Base-by-base conservation (phyloP, 73 alveolate genomes). In the Tetrahymena borealis region DNA sequence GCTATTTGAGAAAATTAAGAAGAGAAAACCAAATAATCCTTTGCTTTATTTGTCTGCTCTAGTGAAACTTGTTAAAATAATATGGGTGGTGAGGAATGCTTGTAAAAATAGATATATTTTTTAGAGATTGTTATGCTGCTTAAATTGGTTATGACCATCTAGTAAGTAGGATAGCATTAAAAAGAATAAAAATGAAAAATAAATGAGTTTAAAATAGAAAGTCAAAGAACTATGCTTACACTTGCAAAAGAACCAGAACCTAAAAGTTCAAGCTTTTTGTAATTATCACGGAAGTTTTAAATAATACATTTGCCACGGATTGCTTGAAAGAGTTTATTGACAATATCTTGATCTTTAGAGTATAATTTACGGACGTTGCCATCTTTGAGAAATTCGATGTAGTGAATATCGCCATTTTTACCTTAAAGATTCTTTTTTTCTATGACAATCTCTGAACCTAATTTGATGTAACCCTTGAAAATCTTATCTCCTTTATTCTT, bases 211-310 rank as follows among this genome's bases (percentile, higher is more conserved):
- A 10, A 28, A 60, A 60, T 24, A 35, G 31, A 60, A 60, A 7
- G 78, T 3, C 16, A 1, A 60, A 60, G 10, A 60, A 79, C 42
- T 11, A 40, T 93, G 43, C 39, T 79, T 38, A 93, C 95, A 33
- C 93, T 79, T 40, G 95, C 95, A 93, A 93, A 93, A 11, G 95
- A 93, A 18, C 95, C 95, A 20, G 90, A 79, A 15, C 95, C 95
- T 16, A 93, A 41, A 18, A 90, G 40, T 40, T 93, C 95, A 90
- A 93, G 33, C 37, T 93, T 40, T 33, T 39, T 93, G 78, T 93
- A 93, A 60, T 60, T 60, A 60, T 60, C 85, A 60, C 85, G 85
- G 85, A 60, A 60, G 28, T 60, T 60, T n/a, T 60, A 20, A 60
- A 60, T 60, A 60, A 60, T 60, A 60, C 85, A 60, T 35, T 60